These are phyloP conservation scores for Mrakia blollopis DNA, from an alignment of 768 basidiomycete genomes.

Conservation along the genomic window DNA sequence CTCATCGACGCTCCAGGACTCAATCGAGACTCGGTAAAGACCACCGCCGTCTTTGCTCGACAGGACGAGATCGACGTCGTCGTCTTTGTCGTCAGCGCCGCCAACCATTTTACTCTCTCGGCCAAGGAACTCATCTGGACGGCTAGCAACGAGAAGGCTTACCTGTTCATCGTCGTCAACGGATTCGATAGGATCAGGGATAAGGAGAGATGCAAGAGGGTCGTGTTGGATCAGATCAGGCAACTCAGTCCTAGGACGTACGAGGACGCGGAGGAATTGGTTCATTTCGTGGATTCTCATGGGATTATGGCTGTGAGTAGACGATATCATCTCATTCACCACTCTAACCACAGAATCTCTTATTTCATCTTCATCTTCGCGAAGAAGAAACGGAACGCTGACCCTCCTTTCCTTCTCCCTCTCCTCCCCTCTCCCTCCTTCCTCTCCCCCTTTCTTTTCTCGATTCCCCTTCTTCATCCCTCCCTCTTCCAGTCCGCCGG, in stretches of 20 bases:
- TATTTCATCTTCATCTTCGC: no score
- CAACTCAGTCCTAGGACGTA: conserved; percentile 86
- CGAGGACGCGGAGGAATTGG: conserved; percentile 84
- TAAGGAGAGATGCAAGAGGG: conserved; percentile 82
- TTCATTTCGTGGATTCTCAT: conserved; percentile 96
- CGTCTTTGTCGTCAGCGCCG: conserved; percentile 94
- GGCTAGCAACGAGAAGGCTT: conserved; percentile 94
- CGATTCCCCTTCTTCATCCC: not conserved
- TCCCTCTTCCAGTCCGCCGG: conserved; percentile 11
- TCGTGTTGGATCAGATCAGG: conserved; percentile 89
- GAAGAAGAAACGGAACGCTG: not conserved
- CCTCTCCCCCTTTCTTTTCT: not conserved
- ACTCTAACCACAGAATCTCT: no score
- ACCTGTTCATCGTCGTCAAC: conserved; percentile 97
- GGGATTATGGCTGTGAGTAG: conserved; percentile 33
- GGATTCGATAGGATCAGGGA: conserved; percentile 93
- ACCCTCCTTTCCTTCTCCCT: not conserved
- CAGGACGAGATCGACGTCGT: conserved; percentile 98
- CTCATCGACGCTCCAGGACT: conserved; percentile 98
- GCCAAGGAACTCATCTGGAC: conserved; percentile 89
- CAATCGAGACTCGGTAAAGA: conserved; percentile 90
- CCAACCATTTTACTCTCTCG: conserved; percentile 96
- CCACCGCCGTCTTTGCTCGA: conserved; percentile 88
- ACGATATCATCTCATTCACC: no score
- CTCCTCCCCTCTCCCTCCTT: not conserved